Base-by-base conservation (phyloP, 164 flowering plant species). In the Magnolia officinalis region DNA sequence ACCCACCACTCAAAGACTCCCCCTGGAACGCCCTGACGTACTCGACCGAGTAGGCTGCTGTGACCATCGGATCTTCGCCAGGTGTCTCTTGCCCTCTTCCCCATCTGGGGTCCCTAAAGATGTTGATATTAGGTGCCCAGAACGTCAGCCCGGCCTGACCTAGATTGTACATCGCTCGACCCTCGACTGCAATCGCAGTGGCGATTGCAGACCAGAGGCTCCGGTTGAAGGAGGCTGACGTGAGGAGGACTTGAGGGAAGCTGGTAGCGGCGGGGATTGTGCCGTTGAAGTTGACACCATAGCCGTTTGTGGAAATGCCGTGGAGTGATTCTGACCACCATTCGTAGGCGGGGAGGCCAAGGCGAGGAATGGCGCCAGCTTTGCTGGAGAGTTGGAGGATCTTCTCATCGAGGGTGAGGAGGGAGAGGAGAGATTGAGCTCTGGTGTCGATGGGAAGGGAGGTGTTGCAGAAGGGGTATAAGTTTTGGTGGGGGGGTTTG, bases 281-380 rank as follows among this genome's bases (percentile, higher is more conserved):
- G 7, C 82, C 85, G 49, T 77, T 70, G 78, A 87, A 87, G 63
- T 9, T 14, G 50, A 82, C 76, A 20, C 89, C 89, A 14, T 74
- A 77, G 21, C 87, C 87, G 66, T 83, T 81, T 69, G 59, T 19
- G 59, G 86, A 78, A 13, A 87, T 76, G 19, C 88, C 89, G 71
- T 85, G 89, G 51, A 87, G 82, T 14, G 87, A 83, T 76, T 87
- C 87, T 16, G 89, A 87, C 87, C 88, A 87, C 89, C 88, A 87
- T 70, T 87, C 73, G 79, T 82, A 87, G 19, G 81, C 81, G 1
- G 89, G 84, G 66, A 87, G 59, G 73, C 84, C 82, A 20, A 87
- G 85, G 8, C 85, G 74, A 1, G 78, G 76, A 8, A 85, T 75
- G 20, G 81, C 55, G 2, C 79, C 63, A 1, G 86, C 86, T 50